A percentile compares a stretch with the other conserved stretches of the same genome.
These are phyloP conservation scores for Nakaseomyces bracarensis DNA, from an alignment of 1,139 yeast species.

Conservation along the genomic window DNA sequence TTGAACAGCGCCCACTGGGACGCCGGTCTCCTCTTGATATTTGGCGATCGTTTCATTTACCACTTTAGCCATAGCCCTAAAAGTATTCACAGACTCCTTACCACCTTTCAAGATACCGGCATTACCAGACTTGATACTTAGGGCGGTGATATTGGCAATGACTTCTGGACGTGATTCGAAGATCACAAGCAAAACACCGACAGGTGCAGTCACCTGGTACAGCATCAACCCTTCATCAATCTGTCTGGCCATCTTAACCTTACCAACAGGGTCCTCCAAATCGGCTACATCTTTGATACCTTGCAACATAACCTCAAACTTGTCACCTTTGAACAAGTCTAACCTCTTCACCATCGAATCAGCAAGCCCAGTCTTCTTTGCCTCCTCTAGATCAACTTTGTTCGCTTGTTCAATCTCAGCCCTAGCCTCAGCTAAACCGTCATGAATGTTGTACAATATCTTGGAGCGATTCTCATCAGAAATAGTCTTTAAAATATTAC, in stretches of 20 bases:
- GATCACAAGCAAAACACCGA: constrained; percentile 86
- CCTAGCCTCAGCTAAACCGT: constrained; percentile 51
- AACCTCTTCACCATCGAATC: constrained; percentile 71
- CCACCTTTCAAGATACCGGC: constrained; percentile 98
- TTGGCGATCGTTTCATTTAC: constrained; percentile 50
- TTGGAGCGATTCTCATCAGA: constrained; percentile 62
- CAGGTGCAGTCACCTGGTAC: constrained; percentile 81
- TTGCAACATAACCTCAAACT: constrained; percentile 87
- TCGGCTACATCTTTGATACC: constrained; percentile 88
- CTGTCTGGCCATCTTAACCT: constrained; percentile 68
- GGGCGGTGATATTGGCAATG: constrained; percentile 91
- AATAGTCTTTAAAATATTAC: constrained; percentile 70
- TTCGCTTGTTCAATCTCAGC: constrained; percentile 64
- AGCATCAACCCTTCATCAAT: constrained; percentile 81
- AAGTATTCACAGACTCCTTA: constrained; percentile 80
- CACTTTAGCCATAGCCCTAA: constrained; percentile 69
- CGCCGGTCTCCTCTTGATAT: constrained; percentile 43
- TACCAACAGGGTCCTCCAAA: constrained; percentile 86
- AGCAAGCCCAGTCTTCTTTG: constrained; percentile 50
- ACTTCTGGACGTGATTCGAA: constrained; percentile 98
- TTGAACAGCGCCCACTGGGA: constrained; percentile 77
- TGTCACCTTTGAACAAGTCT: constrained; percentile 72
- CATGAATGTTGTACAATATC: constrained; percentile 66
- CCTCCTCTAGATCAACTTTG: constrained; percentile 62
- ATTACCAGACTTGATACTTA: constrained; percentile 91